phyloP scores from a whole-genome alignment of 2,329 filamentous ascomycete species.

The Paraconiothyrium sp. region DNA sequence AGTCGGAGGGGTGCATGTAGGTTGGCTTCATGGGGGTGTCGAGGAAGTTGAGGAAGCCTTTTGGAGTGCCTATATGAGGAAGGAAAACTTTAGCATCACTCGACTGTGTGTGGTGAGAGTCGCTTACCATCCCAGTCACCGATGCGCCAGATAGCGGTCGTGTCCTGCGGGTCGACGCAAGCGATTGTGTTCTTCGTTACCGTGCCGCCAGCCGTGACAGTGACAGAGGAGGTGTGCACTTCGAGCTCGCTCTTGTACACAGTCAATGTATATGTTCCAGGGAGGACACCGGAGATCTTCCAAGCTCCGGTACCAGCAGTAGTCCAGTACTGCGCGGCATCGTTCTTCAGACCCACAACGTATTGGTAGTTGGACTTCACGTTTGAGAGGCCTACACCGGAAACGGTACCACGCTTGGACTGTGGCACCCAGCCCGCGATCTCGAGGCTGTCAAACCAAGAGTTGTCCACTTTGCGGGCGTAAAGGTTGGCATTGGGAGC shows the following conservation, averaged over 20 bases:
- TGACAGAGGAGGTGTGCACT: conserved; percentile 45
- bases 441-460: conserved; percentile 33
- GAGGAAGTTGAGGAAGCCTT: conserved; percentile 66
- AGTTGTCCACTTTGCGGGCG: conserved; percentile 34
- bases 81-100: background rate
- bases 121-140: conserved; percentile 68
- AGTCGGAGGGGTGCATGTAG: conserved; percentile 54
- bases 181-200: conserved; percentile 61
- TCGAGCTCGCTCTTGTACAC: conserved; percentile 62
- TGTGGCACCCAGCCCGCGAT: conserved; percentile 35
- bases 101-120: background rate
- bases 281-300: conserved; percentile 69
- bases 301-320: conserved; percentile 52
- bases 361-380: conserved; percentile 53
- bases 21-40: conserved; percentile 54
- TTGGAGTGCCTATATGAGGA: conserved; percentile 42
- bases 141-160: conserved; percentile 66
- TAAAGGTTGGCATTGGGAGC: conserved; percentile 46
- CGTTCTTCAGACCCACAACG: conserved; percentile 50
- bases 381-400: conserved; percentile 45
- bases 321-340: conserved; percentile 52
- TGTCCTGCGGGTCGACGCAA: conserved; percentile 57
- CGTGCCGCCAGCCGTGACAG: conserved; percentile 59
- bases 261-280: conserved; percentile 71
- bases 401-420: conserved; percentile 29